Percentiles rank a stretch among this genome's conserved stretches.
Evolutionary conservation across 139 green algal species (phyloP).

Genomic region (Haematococcus lacustris): DNA sequence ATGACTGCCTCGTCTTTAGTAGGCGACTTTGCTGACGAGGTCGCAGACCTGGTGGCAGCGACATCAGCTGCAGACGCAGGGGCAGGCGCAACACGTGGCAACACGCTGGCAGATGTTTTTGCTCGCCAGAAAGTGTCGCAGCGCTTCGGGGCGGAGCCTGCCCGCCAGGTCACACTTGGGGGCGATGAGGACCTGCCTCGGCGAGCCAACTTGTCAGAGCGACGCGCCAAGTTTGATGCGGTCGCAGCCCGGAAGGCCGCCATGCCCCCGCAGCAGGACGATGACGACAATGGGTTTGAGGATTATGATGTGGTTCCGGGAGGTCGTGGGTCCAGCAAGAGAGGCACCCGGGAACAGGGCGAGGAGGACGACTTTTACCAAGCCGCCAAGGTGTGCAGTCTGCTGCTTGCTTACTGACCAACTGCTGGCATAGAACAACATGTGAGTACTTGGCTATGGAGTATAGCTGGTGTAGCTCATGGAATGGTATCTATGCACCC

Average conservation of each 20-base stretch:
- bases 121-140: slow-evolving; percentile 48
- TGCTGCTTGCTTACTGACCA: too few species aligned
- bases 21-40: too few species aligned
- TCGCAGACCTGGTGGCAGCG: too few species aligned
- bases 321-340: too few species aligned
- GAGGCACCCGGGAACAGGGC: slow-evolving; percentile 8
- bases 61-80: too few species aligned
- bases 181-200: slow-evolving; percentile 43
- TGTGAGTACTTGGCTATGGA: neutral
- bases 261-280: slow-evolving; percentile 8
- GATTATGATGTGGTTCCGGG: slow-evolving; percentile 21
- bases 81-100: slow-evolving; percentile 9
- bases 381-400: slow-evolving; percentile 31
- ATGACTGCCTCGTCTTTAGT: neutral
- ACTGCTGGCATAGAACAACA: neutral
- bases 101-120: slow-evolving; percentile 44
- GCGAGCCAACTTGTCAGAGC: slow-evolving; percentile 1
- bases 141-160: slow-evolving; percentile 60
- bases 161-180: slow-evolving; percentile 12
- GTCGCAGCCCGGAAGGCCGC: slow-evolving; percentile 6
- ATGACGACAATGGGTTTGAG: slow-evolving; percentile 5
- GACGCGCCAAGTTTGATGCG: slow-evolving; percentile 2
- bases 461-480: neutral
- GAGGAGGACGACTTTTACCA: slow-evolving; percentile 74
- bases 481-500: neutral